Evolutionary conservation across 179 eudicot genomes (phyloP).

Genomic region (Dionaea muscipula): DNA sequence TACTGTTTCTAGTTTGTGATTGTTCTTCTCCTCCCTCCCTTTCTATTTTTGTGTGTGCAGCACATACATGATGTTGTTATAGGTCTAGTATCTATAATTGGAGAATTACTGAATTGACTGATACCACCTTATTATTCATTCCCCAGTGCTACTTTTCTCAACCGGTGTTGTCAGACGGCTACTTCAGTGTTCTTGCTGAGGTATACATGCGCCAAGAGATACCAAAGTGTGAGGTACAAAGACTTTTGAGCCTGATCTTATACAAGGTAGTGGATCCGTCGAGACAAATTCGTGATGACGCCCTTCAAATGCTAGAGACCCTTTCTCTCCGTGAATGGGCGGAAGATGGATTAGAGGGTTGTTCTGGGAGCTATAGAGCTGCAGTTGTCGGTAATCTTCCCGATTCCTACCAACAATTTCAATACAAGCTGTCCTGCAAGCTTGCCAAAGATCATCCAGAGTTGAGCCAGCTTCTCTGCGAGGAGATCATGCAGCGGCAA

Average conservation of each 20-base stretch:
- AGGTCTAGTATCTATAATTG: not conserved
- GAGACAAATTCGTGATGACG: conserved; percentile 97
- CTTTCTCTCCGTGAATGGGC: conserved; percentile 97
- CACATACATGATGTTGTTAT: too few species aligned
- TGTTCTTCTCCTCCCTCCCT: not conserved
- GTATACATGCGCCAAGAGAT: conserved; percentile 99
- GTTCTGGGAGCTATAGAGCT: conserved; percentile 88
- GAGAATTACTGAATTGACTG: conserved; percentile 8
- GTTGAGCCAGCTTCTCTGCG: conserved; percentile 91
- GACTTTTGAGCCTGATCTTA: conserved; percentile 84
- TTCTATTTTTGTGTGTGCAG: too few species aligned
- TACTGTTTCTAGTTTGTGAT: not conserved
- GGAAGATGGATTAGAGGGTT: conserved; percentile 72
- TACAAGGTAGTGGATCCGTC: conserved; percentile 99
- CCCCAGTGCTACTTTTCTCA: conserved; percentile 89
- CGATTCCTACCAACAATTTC: conserved; percentile 95
- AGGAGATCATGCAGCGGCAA: conserved; percentile 98
- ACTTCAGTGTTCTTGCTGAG: conserved; percentile 96
- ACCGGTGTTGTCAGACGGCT: conserved; percentile 97
- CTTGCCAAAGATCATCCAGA: conserved; percentile 99
- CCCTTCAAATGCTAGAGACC: conserved; percentile 99
- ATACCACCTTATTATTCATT: conserved; percentile 9
- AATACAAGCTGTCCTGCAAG: conserved; percentile 94
- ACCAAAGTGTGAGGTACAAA: conserved; percentile 97
- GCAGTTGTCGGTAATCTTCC: conserved; percentile 99